These are phyloP conservation scores for Fragaria nilgerrensis DNA, from an alignment of 306 rosid species.

Conservation along the genomic window DNA sequence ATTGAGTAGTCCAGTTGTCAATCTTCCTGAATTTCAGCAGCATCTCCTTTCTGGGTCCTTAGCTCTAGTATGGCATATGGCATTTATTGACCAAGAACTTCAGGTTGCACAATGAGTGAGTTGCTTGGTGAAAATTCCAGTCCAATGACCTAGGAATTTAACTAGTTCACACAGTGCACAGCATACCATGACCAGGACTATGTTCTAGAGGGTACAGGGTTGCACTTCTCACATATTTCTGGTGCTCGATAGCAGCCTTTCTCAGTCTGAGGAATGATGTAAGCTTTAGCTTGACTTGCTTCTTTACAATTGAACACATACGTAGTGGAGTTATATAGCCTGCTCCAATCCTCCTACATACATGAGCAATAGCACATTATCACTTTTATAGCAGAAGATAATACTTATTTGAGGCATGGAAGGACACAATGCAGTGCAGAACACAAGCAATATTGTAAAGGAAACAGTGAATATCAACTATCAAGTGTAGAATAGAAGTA, in stretches of 20 bases:
- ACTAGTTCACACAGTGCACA: constrained; percentile 66
- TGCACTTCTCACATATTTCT: constrained; percentile 56
- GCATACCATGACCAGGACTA: constrained; percentile 60
- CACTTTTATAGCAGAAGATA: neutral
- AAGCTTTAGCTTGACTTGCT: constrained; percentile 47
- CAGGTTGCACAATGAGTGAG: constrained; percentile 2
- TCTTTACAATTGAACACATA: constrained; percentile 61
- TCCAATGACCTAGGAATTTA: constrained; percentile 17
- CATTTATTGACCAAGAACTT: neutral
- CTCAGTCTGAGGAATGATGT: constrained; percentile 45
- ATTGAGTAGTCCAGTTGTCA: neutral
- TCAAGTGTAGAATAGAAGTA: neutral
- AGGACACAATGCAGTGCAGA: neutral
- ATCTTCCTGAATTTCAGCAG: constrained; percentile 5
- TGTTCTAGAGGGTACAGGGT: constrained; percentile 90
- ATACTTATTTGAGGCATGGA: neutral
- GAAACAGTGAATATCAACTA: neutral
- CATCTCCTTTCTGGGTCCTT: constrained; percentile 10
- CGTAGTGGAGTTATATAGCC: constrained; percentile 68
- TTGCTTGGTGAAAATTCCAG: constrained; percentile 7
- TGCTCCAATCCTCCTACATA: constrained; percentile 76
- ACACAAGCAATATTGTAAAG: neutral
- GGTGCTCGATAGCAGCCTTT: constrained; percentile 58
- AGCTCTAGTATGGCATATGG: neutral
- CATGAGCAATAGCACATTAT: constrained; percentile 12